Percentiles rank a stretch among this genome's conserved stretches.
Evolutionary conservation across 192 early-diverging fungal genomes (phyloP).

Genomic region (Linnemannia schmuckeri): DNA sequence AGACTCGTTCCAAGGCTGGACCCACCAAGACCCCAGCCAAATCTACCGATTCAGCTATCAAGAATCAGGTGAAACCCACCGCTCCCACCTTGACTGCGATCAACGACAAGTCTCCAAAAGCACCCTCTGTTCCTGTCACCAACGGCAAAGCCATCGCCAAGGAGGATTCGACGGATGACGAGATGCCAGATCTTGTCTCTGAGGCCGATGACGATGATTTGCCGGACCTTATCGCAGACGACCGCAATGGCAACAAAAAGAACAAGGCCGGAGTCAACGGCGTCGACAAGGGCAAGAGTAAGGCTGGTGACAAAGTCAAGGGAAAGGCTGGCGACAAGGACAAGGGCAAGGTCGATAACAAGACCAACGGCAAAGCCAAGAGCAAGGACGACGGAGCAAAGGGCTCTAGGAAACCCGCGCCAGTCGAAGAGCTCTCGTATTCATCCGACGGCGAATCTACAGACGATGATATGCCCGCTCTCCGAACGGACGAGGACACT

Average conservation of each 20-base stretch:
- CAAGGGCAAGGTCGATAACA: not conserved
- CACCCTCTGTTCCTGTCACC: not conserved
- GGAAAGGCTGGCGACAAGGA: not conserved
- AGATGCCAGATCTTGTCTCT: not conserved
- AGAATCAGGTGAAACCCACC: not conserved
- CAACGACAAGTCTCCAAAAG: not conserved
- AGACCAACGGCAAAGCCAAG: not conserved
- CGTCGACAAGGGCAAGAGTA: not conserved
- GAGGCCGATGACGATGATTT: not conserved
- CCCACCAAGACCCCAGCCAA: not conserved
- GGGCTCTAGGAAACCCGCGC: not conserved
- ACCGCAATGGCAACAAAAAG: not conserved
- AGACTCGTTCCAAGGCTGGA: not conserved
- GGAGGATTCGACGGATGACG: not conserved
- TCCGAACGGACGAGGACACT: not conserved
- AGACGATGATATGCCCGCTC: not conserved
- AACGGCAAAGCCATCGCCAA: not conserved
- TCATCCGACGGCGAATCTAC: not conserved
- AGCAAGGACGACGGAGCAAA: not conserved
- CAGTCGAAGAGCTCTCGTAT: not conserved
- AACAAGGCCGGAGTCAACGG: not conserved
- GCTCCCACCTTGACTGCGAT: not conserved
- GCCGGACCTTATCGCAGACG: not conserved
- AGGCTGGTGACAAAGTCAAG: not conserved
- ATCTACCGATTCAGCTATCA: not conserved